phyloP scores from a whole-genome alignment of 768 basidiomycete genomes.

The Sarcomyxa edulis region DNA sequence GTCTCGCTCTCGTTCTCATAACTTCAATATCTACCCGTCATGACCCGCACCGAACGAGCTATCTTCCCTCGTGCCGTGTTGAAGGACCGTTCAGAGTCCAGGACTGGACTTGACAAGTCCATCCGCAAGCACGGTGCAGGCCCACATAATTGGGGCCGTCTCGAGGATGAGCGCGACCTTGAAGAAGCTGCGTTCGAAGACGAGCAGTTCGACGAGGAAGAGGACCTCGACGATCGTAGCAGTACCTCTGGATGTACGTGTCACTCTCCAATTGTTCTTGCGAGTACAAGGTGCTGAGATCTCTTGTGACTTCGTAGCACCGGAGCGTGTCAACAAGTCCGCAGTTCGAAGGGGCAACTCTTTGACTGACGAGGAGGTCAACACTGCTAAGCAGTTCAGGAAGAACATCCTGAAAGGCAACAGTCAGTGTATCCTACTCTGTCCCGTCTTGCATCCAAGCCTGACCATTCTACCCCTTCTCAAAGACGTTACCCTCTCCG shows the following conservation, averaged over 20 bases:
- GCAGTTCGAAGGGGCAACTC: conserved; percentile 32
- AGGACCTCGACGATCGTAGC: conserved; percentile 16
- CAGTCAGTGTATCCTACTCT: conserved; percentile 26
- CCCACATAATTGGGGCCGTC: conserved; percentile 80
- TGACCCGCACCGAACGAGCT: conserved; percentile 81
- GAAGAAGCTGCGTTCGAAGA: conserved; percentile 58
- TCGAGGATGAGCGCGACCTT: conserved; percentile 56
- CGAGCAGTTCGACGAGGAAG: conserved; percentile 42
- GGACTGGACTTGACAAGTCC: conserved; percentile 67
- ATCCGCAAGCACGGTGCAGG: conserved; percentile 79
- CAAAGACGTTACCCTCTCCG: conserved; percentile 57
- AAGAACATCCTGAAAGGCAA: conserved; percentile 65
- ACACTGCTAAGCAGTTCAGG: conserved; percentile 61
- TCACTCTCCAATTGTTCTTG: conserved; percentile 1
- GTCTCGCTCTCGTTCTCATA: no score
- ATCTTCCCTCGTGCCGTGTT: conserved; percentile 63
- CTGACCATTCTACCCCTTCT: conserved; percentile 1
- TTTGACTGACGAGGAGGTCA: conserved; percentile 59
- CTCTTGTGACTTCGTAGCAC: no score
- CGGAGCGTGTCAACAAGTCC: conserved; percentile 23
- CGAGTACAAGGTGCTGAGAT: no score
- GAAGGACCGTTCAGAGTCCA: conserved; percentile 77
- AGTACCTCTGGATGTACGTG: conserved; percentile 7
- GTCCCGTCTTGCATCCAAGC: not conserved
- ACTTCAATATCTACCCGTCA: no score